Evolutionary conservation across 2,329 filamentous ascomycete genomes (phyloP), one percentile per base, ranked within the genome.

Genomic region (Geosmithia putterillii): DNA sequence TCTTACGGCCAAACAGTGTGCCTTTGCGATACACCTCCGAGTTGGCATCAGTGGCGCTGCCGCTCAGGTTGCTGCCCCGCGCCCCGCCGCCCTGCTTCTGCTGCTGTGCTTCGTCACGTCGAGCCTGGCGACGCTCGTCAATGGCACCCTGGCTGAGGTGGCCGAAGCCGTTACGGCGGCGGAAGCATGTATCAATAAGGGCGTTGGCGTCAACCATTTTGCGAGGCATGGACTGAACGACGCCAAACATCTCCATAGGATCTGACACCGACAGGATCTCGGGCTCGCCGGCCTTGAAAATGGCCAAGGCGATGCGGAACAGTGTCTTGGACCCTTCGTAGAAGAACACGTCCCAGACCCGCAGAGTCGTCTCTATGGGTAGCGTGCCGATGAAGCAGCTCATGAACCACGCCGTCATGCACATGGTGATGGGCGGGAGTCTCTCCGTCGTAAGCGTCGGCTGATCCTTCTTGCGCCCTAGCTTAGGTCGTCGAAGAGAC

Each of bases 341-440:
- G 60, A 95, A 94, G 57, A 96, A 89, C 1, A 87, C 79, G 53
- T 96, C 90, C 90, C 90, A 96, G 1, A 95, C 86, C 7, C 90
- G 83, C 17, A 95, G 73, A 0, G 89, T 90, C 17, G 83, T 87
- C 64, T 96, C 90, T 48, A 94, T 88, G 2, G 90, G 90, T 17
- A 96, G 67, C 1, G 86, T 94, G 43, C 89, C 88, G 47, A 95
- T 92, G 60, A 92, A 95, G 53, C 92, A 85, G 41, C 86, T 94
- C 90, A 96, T 95, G 61, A 96, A 94, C 90, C 90, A 96, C 4
- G 89, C 86, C 9, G 89, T 95, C 61, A 92, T 87, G 52, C 88
- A 94, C 5, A 96, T 73, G 1, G 86, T 92, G 50, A 96, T 90
- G 12, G 90, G 89, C 0, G 90, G 90, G 10, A 95, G 73, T 4